These are phyloP conservation scores for Pseudozyma hubeiensis DNA, from an alignment of 1,284 basidiomycete genomes.

Conservation along the genomic window DNA sequence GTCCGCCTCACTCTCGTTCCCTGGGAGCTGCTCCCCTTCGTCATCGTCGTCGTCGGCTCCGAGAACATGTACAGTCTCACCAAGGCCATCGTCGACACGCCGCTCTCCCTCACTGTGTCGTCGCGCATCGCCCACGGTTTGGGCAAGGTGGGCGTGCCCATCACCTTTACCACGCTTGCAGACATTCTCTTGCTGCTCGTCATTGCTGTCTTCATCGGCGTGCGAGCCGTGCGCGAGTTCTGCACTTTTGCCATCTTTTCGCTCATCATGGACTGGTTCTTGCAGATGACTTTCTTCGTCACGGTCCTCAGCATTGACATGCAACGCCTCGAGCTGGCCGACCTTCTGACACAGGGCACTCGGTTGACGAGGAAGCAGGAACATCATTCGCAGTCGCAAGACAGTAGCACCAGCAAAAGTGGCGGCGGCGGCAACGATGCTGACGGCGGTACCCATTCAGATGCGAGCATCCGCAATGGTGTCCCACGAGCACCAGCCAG, in stretches of 20 bases:
- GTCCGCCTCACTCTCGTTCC: constrained; percentile 88
- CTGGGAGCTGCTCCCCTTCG: constrained; percentile 87
- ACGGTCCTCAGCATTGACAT: constrained; percentile 90
- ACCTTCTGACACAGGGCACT: constrained; percentile 56
- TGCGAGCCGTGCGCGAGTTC: constrained; percentile 88
- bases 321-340: constrained; percentile 78
- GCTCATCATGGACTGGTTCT: constrained; percentile 93
- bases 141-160: constrained; percentile 86
- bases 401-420: constrained; percentile 12
- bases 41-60: constrained; percentile 93
- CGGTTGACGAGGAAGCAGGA: constrained; percentile 34
- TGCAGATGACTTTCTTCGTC: constrained; percentile 90
- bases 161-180: constrained; percentile 88
- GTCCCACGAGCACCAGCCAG: background rate
- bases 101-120: constrained; percentile 88
- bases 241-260: constrained; percentile 93
- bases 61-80: constrained; percentile 98
- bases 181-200: constrained; percentile 85
- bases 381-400: constrained; percentile 5
- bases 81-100: constrained; percentile 86
- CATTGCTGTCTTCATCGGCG: constrained; percentile 79
- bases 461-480: constrained; percentile 10
- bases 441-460: constrained; percentile 9
- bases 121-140: constrained; percentile 90
- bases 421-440: constrained; percentile 14